phyloP scores from a whole-genome alignment of 2,329 filamentous ascomycete genomes.

The Rhinocladiella similis region DNA sequence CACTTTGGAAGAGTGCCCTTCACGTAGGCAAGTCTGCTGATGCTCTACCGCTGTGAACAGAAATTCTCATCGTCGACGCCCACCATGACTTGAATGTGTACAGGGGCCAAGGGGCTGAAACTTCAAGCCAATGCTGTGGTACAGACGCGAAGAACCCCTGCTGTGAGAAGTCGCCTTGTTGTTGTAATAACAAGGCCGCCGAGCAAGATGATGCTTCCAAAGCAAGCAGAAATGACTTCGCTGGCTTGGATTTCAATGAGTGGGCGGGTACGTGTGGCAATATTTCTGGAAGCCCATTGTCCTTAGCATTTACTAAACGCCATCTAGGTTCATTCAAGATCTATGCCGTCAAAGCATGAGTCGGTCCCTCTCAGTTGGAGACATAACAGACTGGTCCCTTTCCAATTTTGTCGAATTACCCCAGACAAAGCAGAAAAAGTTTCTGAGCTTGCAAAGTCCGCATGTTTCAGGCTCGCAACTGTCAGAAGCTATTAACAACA shows the following conservation, averaged over 20 bases:
- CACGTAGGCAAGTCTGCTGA: background rate
- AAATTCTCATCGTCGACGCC: slow-evolving; percentile 48
- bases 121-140: slow-evolving; percentile 11
- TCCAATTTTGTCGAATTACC: no score
- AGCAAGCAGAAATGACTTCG: slow-evolving; percentile 10
- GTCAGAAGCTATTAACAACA: no score
- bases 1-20: background rate
- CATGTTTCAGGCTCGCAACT: no score
- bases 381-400: no score
- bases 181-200: slow-evolving; percentile 2
- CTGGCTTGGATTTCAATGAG: slow-evolving; percentile 49
- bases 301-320: background rate
- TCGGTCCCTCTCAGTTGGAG: no score
- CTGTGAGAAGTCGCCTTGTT: slow-evolving; percentile 15
- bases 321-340: slow-evolving; percentile 50
- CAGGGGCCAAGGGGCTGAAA: slow-evolving; percentile 6
- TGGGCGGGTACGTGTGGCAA: slow-evolving; percentile 50
- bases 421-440: no score
- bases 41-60: slow-evolving; percentile 30
- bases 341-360: slow-evolving; percentile 48
- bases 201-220: slow-evolving; percentile 1
- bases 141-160: slow-evolving; percentile 22
- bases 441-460: no score
- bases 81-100: slow-evolving; percentile 40
- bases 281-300: background rate